Evolutionary conservation across 495 filamentous ascomycete species (phyloP).

Genomic region (Neurospora tetrasperma): DNA sequence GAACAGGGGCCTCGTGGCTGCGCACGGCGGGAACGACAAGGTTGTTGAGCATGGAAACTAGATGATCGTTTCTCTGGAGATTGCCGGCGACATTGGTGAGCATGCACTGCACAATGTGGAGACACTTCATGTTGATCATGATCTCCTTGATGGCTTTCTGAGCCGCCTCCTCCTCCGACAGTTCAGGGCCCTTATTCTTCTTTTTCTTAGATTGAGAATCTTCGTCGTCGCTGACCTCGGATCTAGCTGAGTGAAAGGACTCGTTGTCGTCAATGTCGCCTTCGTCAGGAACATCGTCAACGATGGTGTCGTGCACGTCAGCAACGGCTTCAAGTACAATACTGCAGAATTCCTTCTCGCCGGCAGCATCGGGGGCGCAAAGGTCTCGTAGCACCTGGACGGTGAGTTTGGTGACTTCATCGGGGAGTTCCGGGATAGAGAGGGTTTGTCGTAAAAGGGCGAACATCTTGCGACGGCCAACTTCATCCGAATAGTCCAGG

Average conservation of each 20-base stretch:
- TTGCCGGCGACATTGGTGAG: slow-evolving; percentile 79
- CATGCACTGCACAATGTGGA: slow-evolving; percentile 97
- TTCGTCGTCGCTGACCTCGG: slow-evolving; percentile 60
- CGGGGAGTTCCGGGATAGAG: slow-evolving; percentile 76
- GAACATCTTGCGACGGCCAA: slow-evolving; percentile 92
- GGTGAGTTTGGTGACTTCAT: slow-evolving; percentile 82
- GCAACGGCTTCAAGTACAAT: slow-evolving; percentile 88
- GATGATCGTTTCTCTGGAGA: slow-evolving; percentile 73
- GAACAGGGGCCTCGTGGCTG: slow-evolving; percentile 83
- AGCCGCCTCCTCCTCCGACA: slow-evolving; percentile 64
- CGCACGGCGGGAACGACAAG: slow-evolving; percentile 90
- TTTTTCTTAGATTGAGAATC: slow-evolving; percentile 42
- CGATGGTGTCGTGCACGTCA: slow-evolving; percentile 88
- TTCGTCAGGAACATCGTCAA: slow-evolving; percentile 37
- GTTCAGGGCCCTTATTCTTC: slow-evolving; percentile 38
- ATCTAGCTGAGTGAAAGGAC: slow-evolving; percentile 83
- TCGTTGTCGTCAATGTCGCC: slow-evolving; percentile 59
- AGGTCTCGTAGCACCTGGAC: slow-evolving; percentile 73
- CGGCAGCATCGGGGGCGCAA: slow-evolving; percentile 64
- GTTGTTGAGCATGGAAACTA: slow-evolving; percentile 94
- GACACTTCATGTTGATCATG: slow-evolving; percentile 94
- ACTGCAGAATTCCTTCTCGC: slow-evolving; percentile 87
- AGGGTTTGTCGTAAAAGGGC: slow-evolving; percentile 73
- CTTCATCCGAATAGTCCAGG: slow-evolving; percentile 90
- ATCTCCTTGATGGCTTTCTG: slow-evolving; percentile 79